Evolutionary conservation across 2,329 filamentous ascomycete species (phyloP).

Genomic region (Colletotrichum plurivorum): DNA sequence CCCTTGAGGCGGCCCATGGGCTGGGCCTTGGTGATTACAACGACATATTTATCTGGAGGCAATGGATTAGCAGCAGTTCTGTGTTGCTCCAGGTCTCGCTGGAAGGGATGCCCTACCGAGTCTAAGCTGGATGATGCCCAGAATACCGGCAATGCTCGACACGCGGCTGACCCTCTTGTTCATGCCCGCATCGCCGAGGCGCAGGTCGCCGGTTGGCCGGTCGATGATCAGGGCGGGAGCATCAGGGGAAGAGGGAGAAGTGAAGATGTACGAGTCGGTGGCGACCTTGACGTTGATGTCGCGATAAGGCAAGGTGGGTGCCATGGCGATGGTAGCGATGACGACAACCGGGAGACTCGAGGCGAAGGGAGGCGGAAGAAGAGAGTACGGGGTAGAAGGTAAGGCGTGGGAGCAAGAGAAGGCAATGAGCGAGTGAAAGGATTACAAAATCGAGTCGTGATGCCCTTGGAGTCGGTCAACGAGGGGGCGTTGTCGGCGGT

Average conservation of each 20-base stretch:
- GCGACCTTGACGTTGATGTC: slow-evolving; percentile 98
- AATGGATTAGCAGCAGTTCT: slow-evolving; percentile 27
- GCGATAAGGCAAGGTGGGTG: slow-evolving; percentile 78
- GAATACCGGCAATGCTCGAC: slow-evolving; percentile 93
- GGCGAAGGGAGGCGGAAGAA: background rate
- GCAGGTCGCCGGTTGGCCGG: slow-evolving; percentile 90
- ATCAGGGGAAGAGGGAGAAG: slow-evolving; percentile 92
- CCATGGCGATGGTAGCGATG: slow-evolving; percentile 49
- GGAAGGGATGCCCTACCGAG: slow-evolving; percentile 73
- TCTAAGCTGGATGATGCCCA: slow-evolving; percentile 93
- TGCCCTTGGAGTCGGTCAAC: slow-evolving; percentile 18
- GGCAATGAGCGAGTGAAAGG: slow-evolving; percentile 20
- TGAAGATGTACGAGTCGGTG: slow-evolving; percentile 94
- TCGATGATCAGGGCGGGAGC: slow-evolving; percentile 91
- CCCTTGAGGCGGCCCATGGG: slow-evolving; percentile 93
- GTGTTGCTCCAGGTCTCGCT: background rate
- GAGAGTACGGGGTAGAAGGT: slow-evolving; percentile 8
- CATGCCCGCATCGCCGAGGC: slow-evolving; percentile 84
- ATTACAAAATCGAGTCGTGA: slow-evolving; percentile 12
- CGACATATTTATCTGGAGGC: slow-evolving; percentile 87
- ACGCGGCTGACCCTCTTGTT: slow-evolving; percentile 81
- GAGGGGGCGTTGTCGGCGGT: slow-evolving; percentile 20
- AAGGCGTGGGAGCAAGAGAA: slow-evolving; percentile 7
- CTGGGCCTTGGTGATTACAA: slow-evolving; percentile 94
- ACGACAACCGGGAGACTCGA: slow-evolving; percentile 15